A percentile compares a stretch with the other conserved stretches of the same genome.
Evolutionary conservation across 148 eudicot species (phyloP).

Genomic region (Chenopodium formosanum): DNA sequence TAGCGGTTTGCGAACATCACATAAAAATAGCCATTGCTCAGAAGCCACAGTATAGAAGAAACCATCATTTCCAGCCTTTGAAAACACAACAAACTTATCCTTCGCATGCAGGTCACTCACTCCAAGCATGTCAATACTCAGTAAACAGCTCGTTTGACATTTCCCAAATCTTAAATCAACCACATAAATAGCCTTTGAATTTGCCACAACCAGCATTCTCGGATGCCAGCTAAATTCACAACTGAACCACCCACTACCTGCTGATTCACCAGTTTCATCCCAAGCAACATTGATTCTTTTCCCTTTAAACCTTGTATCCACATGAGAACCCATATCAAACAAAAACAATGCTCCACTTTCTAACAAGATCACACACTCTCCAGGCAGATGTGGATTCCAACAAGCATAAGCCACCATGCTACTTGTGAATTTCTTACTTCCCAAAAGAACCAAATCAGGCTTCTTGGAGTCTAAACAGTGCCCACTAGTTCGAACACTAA

Average conservation of each 20-base stretch:
- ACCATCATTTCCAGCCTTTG: slow-evolving; percentile 56
- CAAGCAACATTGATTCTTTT: slow-evolving; percentile 44
- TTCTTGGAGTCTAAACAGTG: slow-evolving; percentile 22
- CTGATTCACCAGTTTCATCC: slow-evolving; percentile 30
- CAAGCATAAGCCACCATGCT: slow-evolving; percentile 55
- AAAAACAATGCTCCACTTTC: slow-evolving; percentile 65
- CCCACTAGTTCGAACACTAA: slow-evolving; percentile 36
- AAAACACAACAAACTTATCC: slow-evolving; percentile 57
- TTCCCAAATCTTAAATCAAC: slow-evolving; percentile 60
- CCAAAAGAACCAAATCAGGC: slow-evolving; percentile 38
- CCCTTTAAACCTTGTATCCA: slow-evolving; percentile 29
- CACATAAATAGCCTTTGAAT: slow-evolving; percentile 52
- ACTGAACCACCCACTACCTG: slow-evolving; percentile 56
- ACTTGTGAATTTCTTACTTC: slow-evolving; percentile 46
- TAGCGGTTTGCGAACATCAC: slow-evolving; percentile 66
- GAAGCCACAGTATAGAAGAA: slow-evolving; percentile 58
- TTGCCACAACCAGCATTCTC: slow-evolving; percentile 56
- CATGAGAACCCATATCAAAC: slow-evolving; percentile 47
- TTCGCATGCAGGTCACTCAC: slow-evolving; percentile 20
- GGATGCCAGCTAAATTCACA: slow-evolving; percentile 89
- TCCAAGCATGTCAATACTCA: slow-evolving; percentile 42
- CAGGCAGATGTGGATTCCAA: slow-evolving; percentile 76
- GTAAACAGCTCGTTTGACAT: slow-evolving; percentile 40
- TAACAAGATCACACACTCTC: slow-evolving; percentile 60
- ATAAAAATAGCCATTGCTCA: slow-evolving; percentile 46